Evolutionary conservation across 2,329 filamentous ascomycete species (phyloP).

Genomic region (Grosmannia serpens): DNA sequence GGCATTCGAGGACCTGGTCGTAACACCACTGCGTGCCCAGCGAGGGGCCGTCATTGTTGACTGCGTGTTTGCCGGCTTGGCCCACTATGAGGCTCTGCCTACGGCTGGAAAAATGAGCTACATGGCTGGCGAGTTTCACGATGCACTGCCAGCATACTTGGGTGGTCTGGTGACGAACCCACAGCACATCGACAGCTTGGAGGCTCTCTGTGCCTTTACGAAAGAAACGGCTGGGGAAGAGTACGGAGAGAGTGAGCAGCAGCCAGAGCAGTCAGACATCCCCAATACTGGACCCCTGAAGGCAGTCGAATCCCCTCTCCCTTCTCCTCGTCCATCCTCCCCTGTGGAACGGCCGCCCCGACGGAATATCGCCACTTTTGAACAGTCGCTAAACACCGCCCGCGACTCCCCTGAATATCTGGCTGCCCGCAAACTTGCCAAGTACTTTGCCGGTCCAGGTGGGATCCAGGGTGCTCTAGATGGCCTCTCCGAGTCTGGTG

Average conservation of each 20-base stretch:
- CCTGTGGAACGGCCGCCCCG: neutral
- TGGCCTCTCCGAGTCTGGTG: constrained; percentile 13
- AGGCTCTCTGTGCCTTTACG: constrained; percentile 43
- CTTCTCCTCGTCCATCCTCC: neutral
- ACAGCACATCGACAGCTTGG: constrained; percentile 37
- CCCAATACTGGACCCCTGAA: constrained; percentile 24
- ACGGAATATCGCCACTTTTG: constrained; percentile 7
- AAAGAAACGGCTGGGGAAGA: constrained; percentile 39
- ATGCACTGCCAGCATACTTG: constrained; percentile 46
- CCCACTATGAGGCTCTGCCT: neutral
- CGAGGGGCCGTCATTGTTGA: constrained; percentile 40
- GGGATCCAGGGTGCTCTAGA: constrained; percentile 40
- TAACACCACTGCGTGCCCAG: constrained; percentile 38
- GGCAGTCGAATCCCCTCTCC: constrained; percentile 9
- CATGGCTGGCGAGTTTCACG: constrained; percentile 42
- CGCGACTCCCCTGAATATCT: constrained; percentile 23
- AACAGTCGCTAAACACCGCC: neutral
- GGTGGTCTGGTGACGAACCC: constrained; percentile 45
- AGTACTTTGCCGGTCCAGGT: constrained; percentile 37
- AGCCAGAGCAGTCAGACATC: constrained; percentile 36
- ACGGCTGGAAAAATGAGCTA: neutral
- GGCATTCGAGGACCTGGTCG: constrained; percentile 40
- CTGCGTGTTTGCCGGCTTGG: constrained; percentile 31
- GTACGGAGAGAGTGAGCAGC: constrained; percentile 51
- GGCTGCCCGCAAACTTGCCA: neutral